phyloP scores from a whole-genome alignment of 768 basidiomycete genomes.

The Panaeolus papilionaceus region DNA sequence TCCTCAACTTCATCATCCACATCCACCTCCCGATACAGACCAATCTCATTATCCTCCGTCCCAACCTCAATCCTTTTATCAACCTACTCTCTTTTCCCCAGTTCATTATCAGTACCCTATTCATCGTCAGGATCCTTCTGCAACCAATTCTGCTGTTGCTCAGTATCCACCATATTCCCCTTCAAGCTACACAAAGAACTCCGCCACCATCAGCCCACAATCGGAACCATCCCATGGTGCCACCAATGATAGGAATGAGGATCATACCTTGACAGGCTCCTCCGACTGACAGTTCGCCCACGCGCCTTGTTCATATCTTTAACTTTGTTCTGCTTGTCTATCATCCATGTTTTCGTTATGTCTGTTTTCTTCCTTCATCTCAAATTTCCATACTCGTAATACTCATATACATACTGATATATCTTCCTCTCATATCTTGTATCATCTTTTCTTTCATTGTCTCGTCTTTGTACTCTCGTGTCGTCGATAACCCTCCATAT shows the following conservation, averaged over 20 bases:
- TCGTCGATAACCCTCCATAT: not conserved
- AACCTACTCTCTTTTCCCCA: conserved; percentile 28
- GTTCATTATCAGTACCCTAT: conserved; percentile 24
- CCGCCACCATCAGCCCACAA: conserved; percentile 13
- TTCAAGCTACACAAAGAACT: conserved; percentile 6
- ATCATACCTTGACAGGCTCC: conserved; percentile 5
- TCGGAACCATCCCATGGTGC: not conserved
- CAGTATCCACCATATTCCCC: conserved; percentile 4
- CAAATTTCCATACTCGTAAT: not conserved
- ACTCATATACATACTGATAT: not conserved
- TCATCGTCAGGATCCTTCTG: conserved; percentile 9
- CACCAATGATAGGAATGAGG: conserved; percentile 9
- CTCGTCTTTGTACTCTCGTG: not conserved
- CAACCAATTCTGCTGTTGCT: not conserved
- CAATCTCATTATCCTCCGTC: conserved; percentile 35
- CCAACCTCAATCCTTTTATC: conserved; percentile 32
- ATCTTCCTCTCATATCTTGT: not conserved
- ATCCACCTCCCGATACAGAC: conserved; percentile 23
- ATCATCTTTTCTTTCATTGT: not conserved
- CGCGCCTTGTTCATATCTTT: not conserved
- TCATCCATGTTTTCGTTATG: conserved; percentile 3
- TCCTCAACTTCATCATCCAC: conserved; percentile 32
- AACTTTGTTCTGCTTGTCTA: not conserved
- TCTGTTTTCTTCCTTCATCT: not conserved
- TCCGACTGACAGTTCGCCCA: not conserved